Conservation (phyloP, 306 rosid genomes). For the Vigna unguiculata region DNA sequence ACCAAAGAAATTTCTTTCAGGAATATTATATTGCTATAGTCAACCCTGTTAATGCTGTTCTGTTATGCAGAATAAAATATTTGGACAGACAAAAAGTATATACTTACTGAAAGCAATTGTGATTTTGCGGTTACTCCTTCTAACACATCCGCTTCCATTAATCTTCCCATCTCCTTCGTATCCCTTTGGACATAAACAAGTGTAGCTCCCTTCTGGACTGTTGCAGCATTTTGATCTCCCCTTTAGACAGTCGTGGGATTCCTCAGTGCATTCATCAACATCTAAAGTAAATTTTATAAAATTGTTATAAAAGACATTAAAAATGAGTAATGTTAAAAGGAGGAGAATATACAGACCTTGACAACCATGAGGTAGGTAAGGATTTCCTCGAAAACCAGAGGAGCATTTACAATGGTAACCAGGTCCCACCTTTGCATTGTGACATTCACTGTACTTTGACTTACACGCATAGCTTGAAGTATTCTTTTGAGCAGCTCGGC, state of each 20-base stretch:
- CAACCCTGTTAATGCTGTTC: neutral
- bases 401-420: conserved; percentile 49
- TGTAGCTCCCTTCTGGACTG: neutral
- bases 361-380: conserved; percentile 26
- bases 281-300: conserved; percentile 18
- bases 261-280: conserved; percentile 28
- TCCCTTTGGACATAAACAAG: conserved; percentile 24
- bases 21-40: neutral
- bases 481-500: conserved; percentile 8
- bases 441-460: no score
- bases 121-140: neutral
- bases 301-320: neutral
- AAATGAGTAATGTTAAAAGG: neutral
- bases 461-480: conserved; percentile 25
- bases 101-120: conserved; percentile 35
- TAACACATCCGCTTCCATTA: neutral
- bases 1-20: neutral
- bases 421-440: neutral
- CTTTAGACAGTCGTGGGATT: neutral
- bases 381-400: conserved; percentile 7
- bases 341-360: neutral
- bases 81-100: no score
- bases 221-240: neutral
- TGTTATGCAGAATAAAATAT: neutral
- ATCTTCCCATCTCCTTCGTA: conserved; percentile 29